Percentiles rank a stretch among this genome's conserved stretches.
Conservation (phyloP, 73 alveolate species). For the Paramecium sexaurelia region DNA sequence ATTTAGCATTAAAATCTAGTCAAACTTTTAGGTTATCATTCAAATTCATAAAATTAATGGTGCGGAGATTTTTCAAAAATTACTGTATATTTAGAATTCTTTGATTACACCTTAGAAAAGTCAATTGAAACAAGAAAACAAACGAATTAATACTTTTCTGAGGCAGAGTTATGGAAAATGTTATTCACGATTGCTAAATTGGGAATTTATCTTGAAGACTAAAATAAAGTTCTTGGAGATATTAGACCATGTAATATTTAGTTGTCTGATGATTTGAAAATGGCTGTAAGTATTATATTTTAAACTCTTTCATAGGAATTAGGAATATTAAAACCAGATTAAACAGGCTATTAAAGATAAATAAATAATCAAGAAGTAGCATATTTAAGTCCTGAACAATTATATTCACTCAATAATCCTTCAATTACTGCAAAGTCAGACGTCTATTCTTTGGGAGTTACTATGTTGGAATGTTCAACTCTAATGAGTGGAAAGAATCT, state of each 20-base stretch:
- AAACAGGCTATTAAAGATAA: slow-evolving; percentile 20
- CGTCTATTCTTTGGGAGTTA: slow-evolving; percentile 21
- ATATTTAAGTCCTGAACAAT: slow-evolving; percentile 3
- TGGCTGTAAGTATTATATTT: not conserved
- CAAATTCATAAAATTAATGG: slow-evolving; percentile 29
- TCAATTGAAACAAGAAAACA: not conserved
- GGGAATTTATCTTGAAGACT: not conserved
- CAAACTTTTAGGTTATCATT: slow-evolving; percentile 32
- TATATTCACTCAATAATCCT: not conserved
- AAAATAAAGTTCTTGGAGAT: slow-evolving; percentile 9
- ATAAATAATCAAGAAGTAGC: slow-evolving; percentile 7
- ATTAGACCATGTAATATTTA: slow-evolving; percentile 43
- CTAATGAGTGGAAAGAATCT: not conserved
- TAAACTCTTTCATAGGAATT: not conserved
- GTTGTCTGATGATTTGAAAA: slow-evolving; percentile 9
- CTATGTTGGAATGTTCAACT: slow-evolving; percentile 3
- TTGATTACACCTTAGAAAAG: slow-evolving; percentile 16
- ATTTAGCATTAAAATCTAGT: not conserved
- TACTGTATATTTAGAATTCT: slow-evolving; percentile 33
- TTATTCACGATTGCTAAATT: slow-evolving; percentile 1
- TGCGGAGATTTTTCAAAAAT: slow-evolving; percentile 56
- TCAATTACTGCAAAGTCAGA: not conserved
- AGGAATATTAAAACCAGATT: slow-evolving; percentile 28
- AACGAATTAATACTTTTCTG: not conserved
- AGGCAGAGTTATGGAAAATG: slow-evolving; percentile 43